A percentile compares a stretch with the other conserved stretches of the same genome.
Evolutionary conservation across 768 basidiomycete genomes (phyloP).

Genomic region (Glaciozyma martinii): DNA sequence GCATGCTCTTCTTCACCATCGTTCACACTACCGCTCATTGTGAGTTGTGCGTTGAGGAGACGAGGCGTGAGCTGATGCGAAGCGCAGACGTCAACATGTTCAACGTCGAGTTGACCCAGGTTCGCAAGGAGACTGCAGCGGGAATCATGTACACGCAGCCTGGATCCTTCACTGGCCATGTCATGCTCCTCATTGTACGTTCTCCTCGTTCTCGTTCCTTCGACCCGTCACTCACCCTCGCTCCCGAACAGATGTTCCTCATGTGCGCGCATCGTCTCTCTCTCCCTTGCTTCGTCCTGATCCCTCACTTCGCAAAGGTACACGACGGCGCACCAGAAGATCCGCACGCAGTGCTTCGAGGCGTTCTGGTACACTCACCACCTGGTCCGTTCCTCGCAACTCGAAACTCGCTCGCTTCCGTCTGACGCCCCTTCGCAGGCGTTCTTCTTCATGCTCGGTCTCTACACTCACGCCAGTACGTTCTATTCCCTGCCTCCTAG

Average conservation of each 20-base stretch:
- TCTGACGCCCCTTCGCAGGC: constrained; percentile 46
- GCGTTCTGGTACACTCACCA: constrained; percentile 97
- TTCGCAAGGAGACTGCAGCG: constrained; percentile 64
- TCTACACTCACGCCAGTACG: constrained; percentile 66
- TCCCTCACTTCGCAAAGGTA: constrained; percentile 48
- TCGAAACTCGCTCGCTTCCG: not conserved
- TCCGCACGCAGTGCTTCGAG: constrained; percentile 83
- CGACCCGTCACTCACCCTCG: no score
- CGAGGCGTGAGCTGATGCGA: constrained; percentile 19
- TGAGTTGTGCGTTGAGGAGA: not conserved
- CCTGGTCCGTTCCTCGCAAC: constrained; percentile 19
- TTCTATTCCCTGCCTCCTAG: no score
- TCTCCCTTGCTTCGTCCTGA: not conserved
- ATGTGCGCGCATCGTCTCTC: constrained; percentile 43
- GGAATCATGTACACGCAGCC: constrained; percentile 62
- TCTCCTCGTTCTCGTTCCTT: no score
- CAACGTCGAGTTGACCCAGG: constrained; percentile 74
- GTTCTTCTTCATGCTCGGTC: constrained; percentile 85
- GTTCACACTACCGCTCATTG: constrained; percentile 87
- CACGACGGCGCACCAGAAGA: constrained; percentile 76
- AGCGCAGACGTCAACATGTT: constrained; percentile 67
- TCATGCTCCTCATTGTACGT: constrained; percentile 67
- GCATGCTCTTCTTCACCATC: constrained; percentile 84
- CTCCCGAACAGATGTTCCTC: constrained; percentile 54
- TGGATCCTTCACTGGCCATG: constrained; percentile 76